phyloP scores from a whole-genome alignment of 345 rosid species.

The Boechera stricta region DNA sequence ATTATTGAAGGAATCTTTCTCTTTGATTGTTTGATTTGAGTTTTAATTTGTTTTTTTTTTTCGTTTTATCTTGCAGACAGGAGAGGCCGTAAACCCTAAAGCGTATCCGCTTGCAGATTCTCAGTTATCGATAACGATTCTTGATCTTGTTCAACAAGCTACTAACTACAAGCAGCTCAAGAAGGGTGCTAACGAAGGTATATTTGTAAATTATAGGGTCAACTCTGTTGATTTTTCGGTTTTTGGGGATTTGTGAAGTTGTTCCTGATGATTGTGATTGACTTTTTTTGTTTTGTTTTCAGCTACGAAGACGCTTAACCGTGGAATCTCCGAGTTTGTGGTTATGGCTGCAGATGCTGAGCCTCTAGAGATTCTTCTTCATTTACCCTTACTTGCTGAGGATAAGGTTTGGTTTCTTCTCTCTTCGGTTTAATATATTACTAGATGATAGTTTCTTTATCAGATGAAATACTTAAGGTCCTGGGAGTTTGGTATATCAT shows the following conservation, averaged over 20 bases:
- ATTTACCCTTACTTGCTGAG: conserved; percentile 77
- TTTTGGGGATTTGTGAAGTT: not conserved
- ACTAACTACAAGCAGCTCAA: conserved; percentile 97
- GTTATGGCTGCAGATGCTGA: conserved; percentile 83
- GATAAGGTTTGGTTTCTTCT: conserved; percentile 59
- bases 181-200: conserved; percentile 97
- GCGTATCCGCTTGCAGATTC: conserved; percentile 91
- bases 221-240: not conserved
- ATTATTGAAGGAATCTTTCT: not conserved
- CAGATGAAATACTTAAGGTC: not conserved
- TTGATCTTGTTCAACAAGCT: conserved; percentile 95
- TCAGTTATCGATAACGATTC: conserved; percentile 72
- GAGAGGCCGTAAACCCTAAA: conserved; percentile 81
- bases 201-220: not conserved
- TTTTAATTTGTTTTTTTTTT: not conserved
- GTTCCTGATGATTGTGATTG: not conserved
- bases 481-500: not conserved
- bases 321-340: conserved; percentile 94
- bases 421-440: not conserved
- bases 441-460: not conserved
- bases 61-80: conserved; percentile 50
- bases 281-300: not conserved
- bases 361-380: conserved; percentile 93
- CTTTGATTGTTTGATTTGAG: not conserved
- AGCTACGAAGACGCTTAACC: conserved; percentile 95